These are phyloP conservation scores for Hirsutella minnesotensis DNA, from an alignment of 2,329 filamentous ascomycete genomes.

Conservation along the genomic window DNA sequence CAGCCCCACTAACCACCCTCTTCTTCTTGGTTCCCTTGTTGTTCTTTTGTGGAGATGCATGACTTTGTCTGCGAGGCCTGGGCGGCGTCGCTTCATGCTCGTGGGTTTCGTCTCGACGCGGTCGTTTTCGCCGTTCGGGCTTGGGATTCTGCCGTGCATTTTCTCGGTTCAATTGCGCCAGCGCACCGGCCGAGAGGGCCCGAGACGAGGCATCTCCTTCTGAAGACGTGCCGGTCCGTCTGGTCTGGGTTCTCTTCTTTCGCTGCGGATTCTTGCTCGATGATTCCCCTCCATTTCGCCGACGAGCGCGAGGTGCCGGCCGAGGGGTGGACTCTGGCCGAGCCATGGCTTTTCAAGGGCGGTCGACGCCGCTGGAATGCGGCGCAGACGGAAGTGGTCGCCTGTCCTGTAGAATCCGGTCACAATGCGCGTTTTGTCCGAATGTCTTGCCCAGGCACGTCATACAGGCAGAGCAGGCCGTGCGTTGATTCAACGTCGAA, in stretches of 20 bases:
- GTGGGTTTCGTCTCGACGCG: slow-evolving; percentile 2
- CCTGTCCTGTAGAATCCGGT: background rate
- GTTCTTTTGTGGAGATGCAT: background rate
- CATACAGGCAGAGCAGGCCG: no score
- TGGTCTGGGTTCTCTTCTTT: slow-evolving; percentile 21
- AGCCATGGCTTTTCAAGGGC: slow-evolving; percentile 18
- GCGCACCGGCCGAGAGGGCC: slow-evolving; percentile 37
- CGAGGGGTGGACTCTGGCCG: slow-evolving; percentile 19
- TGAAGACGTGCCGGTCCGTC: slow-evolving; percentile 18
- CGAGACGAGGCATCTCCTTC: slow-evolving; percentile 17
- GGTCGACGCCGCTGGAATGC: slow-evolving; percentile 13
- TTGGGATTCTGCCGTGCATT: slow-evolving; percentile 41
- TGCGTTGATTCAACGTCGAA: no score
- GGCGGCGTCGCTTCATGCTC: slow-evolving; percentile 8
- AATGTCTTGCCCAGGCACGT: slow-evolving; percentile 1
- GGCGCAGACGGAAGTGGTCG: background rate
- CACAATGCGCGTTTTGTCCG: background rate
- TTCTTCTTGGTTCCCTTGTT: slow-evolving; percentile 34
- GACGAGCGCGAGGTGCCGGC: slow-evolving; percentile 15
- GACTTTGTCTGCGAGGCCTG: slow-evolving; percentile 18
- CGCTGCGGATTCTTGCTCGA: slow-evolving; percentile 22
- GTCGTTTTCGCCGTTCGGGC: slow-evolving; percentile 20
- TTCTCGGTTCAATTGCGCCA: slow-evolving; percentile 53
- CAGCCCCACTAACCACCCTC: slow-evolving; percentile 57
- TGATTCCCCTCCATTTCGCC: slow-evolving; percentile 15